A percentile compares a stretch with the other conserved stretches of the same genome.
Conservation (phyloP, 345 rosid genomes). For the Euphorbia tirucalli region DNA sequence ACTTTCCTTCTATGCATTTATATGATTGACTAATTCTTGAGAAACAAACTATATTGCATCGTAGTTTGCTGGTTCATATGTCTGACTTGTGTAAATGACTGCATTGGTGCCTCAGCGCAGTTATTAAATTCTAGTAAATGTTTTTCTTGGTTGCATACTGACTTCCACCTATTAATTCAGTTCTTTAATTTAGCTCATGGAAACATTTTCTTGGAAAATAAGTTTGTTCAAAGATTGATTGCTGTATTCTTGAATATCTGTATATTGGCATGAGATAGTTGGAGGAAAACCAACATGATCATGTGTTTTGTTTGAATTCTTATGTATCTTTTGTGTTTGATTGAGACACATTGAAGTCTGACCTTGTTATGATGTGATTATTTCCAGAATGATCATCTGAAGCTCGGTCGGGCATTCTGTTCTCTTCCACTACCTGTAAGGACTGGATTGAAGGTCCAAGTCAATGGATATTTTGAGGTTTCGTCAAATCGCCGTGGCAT, state of each 20-base stretch:
- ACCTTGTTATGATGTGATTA: constrained; percentile 28
- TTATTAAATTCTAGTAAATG: background rate
- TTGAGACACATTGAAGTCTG: constrained; percentile 8
- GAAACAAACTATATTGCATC: background rate
- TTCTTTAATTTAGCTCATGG: background rate
- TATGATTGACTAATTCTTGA: background rate
- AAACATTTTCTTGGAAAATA: background rate
- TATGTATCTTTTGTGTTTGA: background rate
- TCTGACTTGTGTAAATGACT: background rate
- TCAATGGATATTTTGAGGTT: constrained; percentile 94
- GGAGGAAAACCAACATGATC: constrained; percentile 2
- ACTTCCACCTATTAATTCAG: background rate
- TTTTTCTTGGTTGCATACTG: background rate
- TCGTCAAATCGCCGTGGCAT: constrained; percentile 96
- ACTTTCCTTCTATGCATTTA: background rate
- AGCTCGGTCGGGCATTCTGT: constrained; percentile 87
- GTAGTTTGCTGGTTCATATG: background rate
- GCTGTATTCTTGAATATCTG: background rate
- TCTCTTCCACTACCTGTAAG: constrained; percentile 92
- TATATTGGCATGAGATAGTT: background rate
- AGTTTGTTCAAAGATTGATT: constrained; percentile 1
- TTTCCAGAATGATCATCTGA: constrained; percentile 58
- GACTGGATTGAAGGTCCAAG: constrained; percentile 83
- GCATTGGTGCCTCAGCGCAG: background rate
- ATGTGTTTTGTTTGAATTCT: constrained; percentile 3